Percentiles rank a stretch among this genome's conserved stretches.
phyloP scores from a whole-genome alignment of 305 asterid genomes.

The Striga hermonthica region DNA sequence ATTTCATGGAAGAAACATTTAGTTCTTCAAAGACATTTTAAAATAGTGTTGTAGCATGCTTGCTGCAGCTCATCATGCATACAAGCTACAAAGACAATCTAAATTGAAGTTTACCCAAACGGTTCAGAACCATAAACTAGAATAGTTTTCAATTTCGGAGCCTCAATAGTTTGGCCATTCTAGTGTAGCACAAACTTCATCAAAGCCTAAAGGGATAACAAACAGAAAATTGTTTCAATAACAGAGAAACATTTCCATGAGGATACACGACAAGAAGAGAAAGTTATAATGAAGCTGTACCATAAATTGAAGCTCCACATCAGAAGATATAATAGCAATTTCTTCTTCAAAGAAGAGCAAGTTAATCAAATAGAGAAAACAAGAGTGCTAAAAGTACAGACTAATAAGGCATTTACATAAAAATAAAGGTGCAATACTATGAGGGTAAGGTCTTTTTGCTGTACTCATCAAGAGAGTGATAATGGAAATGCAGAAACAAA shows the following conservation, averaged over 20 bases:
- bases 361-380: background rate
- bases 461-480: conserved; percentile 2
- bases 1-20: background rate
- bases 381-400: background rate
- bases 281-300: too few relatives aligned
- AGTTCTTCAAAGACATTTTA: conserved; percentile 6
- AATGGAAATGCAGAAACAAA: background rate
- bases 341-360: background rate
- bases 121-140: conserved; percentile 1
- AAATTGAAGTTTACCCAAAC: background rate
- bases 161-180: conserved; percentile 6
- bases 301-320: conserved; percentile 17
- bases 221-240: conserved; percentile 1
- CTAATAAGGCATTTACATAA: conserved; percentile 7
- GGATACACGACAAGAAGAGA: background rate
- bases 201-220: background rate
- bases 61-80: background rate
- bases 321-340: background rate
- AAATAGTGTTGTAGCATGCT: conserved; percentile 3
- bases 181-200: conserved; percentile 18
- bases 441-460: conserved; percentile 14
- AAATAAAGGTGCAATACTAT: conserved; percentile 1
- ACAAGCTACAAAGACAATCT: background rate
- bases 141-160: background rate
- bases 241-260: background rate